These are phyloP conservation scores for Plenodomus lindquistii DNA, from an alignment of 2,329 filamentous ascomycete genomes.

Conservation along the genomic window DNA sequence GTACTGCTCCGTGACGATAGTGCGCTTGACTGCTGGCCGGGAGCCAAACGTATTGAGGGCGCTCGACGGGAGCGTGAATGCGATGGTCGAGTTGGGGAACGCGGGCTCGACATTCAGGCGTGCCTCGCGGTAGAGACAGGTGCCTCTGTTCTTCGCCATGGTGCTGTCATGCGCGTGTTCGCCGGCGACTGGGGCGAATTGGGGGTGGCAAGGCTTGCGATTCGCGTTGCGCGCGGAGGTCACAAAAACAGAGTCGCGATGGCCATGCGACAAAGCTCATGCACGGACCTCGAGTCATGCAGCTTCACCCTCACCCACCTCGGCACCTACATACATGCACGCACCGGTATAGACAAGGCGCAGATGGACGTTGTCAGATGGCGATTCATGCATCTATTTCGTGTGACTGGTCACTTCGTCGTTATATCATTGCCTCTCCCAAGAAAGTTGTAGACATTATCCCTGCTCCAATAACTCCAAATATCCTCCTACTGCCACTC, in stretches of 20 bases:
- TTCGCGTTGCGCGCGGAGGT: slow-evolving; percentile 21
- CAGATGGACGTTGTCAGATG: too few species aligned
- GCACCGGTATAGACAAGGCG: too few species aligned
- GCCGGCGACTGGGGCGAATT: background rate
- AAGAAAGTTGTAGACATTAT: background rate
- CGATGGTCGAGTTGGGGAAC: slow-evolving; percentile 69
- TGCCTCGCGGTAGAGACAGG: slow-evolving; percentile 82
- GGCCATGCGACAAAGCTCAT: slow-evolving; percentile 21
- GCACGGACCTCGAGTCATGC: slow-evolving; percentile 18
- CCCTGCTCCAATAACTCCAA: background rate
- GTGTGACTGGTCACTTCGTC: too few species aligned
- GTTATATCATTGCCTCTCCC: too few species aligned
- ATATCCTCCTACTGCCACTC: background rate
- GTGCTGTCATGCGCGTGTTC: slow-evolving; percentile 61
- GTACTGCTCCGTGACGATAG: slow-evolving; percentile 44
- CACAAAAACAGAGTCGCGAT: slow-evolving; percentile 40
- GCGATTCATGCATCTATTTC: too few species aligned
- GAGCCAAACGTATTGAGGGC: slow-evolving; percentile 38
- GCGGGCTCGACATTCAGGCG: slow-evolving; percentile 79
- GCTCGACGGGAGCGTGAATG: slow-evolving; percentile 55
- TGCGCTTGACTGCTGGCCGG: slow-evolving; percentile 38
- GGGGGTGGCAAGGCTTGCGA: slow-evolving; percentile 14
- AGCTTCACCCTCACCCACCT: background rate
- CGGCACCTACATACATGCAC: too few species aligned
- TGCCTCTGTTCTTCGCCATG: slow-evolving; percentile 67